Evolutionary conservation across 108 stramenopile genomes (phyloP), one percentile per base, ranked within the genome.

Genomic region (Nitzschia sp.): DNA sequence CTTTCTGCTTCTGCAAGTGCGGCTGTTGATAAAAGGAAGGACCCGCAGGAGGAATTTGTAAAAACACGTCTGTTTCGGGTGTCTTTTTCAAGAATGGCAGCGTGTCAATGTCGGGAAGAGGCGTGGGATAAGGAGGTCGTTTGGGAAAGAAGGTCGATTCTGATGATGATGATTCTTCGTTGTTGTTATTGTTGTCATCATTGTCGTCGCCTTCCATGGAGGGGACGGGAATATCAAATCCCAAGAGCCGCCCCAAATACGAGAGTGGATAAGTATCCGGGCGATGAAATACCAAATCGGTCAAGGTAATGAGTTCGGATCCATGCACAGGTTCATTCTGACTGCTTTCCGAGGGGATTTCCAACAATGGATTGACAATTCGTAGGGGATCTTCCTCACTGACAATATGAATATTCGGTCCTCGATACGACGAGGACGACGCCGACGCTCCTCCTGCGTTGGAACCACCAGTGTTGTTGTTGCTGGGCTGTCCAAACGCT

Each of bases 241-340:
- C 92, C 47, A 93, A 70, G 17, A 90, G 32, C 3, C 89, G 69
- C 19, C 82, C 87, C 38, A 78, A 55, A 53, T 85, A 90, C 19
- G 79, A 72, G 4, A 93, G 35, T 19, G 92, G 89, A 66, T 78
- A 93, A 8, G 92, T 93, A 75, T 93, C 89, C 26, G 81, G 82
- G 31, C 67, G 65, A 31, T 70, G 47, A 71, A 79, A 88, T 52
- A 78, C 71, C 6, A 91, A 25, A 29, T 84, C 63, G n/a, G 81
- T 48, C 25, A 73, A 58, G 26, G 60, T 63, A 65, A 82, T 73
- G 21, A 85, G 54, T 76, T 90, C 89, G 1, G 75, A 66, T 1
- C 68, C 83, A 25, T 72, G 82, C 2, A 85, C 75, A 36, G 71
- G 71, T 28, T 81, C 73, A 29, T 29, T 36, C 16, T 29, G 33